Conservation (phyloP, 495 filamentous ascomycete species). For the Penicillium atrosanguineum region DNA sequence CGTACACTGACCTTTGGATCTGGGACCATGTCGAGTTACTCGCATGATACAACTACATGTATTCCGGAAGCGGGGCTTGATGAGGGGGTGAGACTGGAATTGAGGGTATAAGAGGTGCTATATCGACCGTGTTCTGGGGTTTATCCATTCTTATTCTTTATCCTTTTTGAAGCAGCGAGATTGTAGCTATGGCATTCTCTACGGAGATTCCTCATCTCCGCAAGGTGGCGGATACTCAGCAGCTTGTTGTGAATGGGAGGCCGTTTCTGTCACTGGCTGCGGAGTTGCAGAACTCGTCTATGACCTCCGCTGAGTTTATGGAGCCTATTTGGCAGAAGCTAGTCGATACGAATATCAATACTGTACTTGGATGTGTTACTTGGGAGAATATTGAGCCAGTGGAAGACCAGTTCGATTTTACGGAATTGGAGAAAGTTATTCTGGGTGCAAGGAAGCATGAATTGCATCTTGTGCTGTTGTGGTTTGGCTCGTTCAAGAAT, state of each 20-base stretch:
- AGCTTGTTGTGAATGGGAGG: constrained; percentile 45
- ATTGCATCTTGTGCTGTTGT: constrained; percentile 45
- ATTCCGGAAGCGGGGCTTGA: background rate
- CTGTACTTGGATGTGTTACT: constrained; percentile 48
- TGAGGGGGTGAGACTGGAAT: background rate
- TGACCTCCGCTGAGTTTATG: constrained; percentile 47
- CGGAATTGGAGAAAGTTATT: constrained; percentile 43
- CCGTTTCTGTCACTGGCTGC: constrained; percentile 46
- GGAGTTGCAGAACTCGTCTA: constrained; percentile 51
- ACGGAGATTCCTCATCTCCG: constrained; percentile 26
- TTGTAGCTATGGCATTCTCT: background rate
- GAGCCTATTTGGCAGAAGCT: constrained; percentile 42
- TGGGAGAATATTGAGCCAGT: constrained; percentile 51
- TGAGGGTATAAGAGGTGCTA: background rate
- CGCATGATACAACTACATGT: background rate
- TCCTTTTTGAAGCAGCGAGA: background rate
- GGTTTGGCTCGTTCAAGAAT: constrained; percentile 54
- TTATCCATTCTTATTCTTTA: background rate
- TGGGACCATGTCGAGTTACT: background rate
- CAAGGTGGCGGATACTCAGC: constrained; percentile 25
- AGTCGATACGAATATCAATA: constrained; percentile 43
- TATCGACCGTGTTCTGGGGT: background rate
- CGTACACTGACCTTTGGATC: background rate
- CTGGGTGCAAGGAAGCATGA: constrained; percentile 36
- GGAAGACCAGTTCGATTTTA: constrained; percentile 45